A percentile compares a stretch with the other conserved stretches of the same genome.
These are phyloP conservation scores for Trametes gibbosa DNA, from an alignment of 768 basidiomycete genomes.

Conservation along the genomic window DNA sequence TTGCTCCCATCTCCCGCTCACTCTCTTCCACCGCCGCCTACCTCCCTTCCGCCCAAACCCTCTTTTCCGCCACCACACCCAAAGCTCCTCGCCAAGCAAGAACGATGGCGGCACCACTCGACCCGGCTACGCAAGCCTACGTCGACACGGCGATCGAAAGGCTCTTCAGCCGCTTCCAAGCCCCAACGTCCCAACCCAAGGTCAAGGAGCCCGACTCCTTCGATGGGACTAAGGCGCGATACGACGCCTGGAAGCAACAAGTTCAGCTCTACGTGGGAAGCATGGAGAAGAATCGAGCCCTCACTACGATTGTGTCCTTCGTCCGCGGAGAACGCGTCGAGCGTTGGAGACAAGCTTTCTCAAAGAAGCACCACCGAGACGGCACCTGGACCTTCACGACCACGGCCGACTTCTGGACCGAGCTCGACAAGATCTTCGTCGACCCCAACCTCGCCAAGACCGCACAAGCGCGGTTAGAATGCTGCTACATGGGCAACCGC, in stretches of 20 bases:
- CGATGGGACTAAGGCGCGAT: too few relatives aligned
- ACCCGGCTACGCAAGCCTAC: slow-evolving; percentile 6
- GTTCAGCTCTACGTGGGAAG: slow-evolving; percentile 5
- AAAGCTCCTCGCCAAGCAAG: not conserved
- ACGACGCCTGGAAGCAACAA: slow-evolving; percentile 7
- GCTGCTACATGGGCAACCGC: not conserved
- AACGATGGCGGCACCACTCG: slow-evolving; percentile 3
- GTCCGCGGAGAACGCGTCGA: not conserved
- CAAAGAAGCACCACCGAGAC: not conserved
- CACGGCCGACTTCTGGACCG: not conserved
- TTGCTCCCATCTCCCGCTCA: not conserved
- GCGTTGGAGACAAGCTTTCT: not conserved
- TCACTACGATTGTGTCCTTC: not conserved
- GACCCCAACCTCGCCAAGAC: too few relatives aligned
- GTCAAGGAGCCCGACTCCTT: slow-evolving; percentile 3
- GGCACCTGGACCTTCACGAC: not conserved
- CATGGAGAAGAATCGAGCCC: not conserved
- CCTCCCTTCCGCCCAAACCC: not conserved
- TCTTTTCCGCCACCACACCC: not conserved
- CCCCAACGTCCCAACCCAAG: not conserved
- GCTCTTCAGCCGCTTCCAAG: not conserved
- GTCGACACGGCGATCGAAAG: not conserved
- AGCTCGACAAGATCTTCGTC: not conserved
- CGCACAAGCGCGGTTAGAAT: not conserved
- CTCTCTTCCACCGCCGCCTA: not conserved